Evolutionary conservation across 2,329 filamentous ascomycete species (phyloP), one percentile per base, ranked within the genome.

Genomic region (Alternaria incomplexa): DNA sequence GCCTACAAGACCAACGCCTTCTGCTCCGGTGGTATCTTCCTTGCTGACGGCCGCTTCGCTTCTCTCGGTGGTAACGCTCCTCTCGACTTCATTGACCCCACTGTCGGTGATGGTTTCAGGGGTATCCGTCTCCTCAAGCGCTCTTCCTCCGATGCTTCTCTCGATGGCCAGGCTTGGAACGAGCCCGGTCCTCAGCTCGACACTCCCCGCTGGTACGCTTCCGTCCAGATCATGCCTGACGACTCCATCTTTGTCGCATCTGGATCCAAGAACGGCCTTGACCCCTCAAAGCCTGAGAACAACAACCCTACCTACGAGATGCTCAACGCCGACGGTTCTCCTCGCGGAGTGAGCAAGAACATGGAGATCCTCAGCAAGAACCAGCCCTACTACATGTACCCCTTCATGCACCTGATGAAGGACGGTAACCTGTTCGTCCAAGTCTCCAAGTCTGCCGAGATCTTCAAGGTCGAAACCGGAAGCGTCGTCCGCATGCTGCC

Each of bases 281-380:
- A 88, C 71, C 86, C 86, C 23, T 82, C 81, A 8, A 81, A 84
- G 60, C 75, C 76, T 5, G 79, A 82, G 51, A 89, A 89, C 79
- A 89, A 89, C 79, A 89, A 89, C 70, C 87, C 87, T 3, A 89
- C 87, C 2, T 89, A 88, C 72, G 87, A 89, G 71, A 83, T 88
- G 25, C 78, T 89, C n/a, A 83, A 85, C 61, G 64, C 77, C 26
- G 70, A 82, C 45, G 87, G 85, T 60, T 74, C 82, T 46, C 81
- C 83, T 4, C 76, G 80, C 48, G 86, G 85, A 51, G 73, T 77
- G 17, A 87, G 81, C 70, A 81, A 83, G 46, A 75, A 77, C 9
- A 82, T 89, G 81, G 83, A 85, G 5, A 86, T 89, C 40, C 79
- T 89, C 23, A 80, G 79, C 58, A 83, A 84, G 72, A 87, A 86